Evolutionary conservation across 306 rosid genomes (phyloP).

Genomic region (Malus sylvestris): DNA sequence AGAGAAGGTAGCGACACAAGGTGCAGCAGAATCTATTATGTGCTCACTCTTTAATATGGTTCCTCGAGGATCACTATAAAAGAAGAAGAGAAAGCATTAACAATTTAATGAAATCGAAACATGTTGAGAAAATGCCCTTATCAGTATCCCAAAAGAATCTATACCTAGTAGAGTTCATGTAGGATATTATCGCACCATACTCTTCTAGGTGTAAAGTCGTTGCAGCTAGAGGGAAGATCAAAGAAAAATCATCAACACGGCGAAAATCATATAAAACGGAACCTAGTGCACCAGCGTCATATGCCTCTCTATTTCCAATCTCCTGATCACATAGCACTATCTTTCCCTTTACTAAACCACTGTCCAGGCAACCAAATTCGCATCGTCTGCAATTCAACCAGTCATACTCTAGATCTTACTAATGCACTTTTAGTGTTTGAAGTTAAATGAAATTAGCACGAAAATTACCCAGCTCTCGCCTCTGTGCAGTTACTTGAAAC

Average conservation of each 20-base stretch:
- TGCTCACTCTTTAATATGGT: neutral
- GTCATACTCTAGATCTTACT: neutral
- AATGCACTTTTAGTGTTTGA: neutral
- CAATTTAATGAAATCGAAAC: too few relatives aligned
- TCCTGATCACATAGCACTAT: slow-evolving; percentile 17
- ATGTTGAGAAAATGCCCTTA: too few relatives aligned
- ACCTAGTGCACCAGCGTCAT: slow-evolving; percentile 10
- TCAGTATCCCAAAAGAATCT: neutral
- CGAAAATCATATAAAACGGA: neutral
- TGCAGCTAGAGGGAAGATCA: neutral
- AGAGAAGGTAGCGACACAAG: too few relatives aligned
- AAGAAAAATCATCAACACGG: neutral
- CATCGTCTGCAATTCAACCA: neutral
- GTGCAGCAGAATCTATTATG: too few relatives aligned
- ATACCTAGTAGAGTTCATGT: neutral
- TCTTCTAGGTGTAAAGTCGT: neutral
- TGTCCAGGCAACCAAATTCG: neutral
- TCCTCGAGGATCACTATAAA: slow-evolving; percentile 11
- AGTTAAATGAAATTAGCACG: neutral
- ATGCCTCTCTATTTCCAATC: neutral
- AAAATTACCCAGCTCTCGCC: neutral
- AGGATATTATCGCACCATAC: neutral
- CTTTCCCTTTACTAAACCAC: slow-evolving; percentile 23
- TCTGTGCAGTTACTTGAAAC: slow-evolving; percentile 4
- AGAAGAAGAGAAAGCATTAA: neutral